phyloP scores from a whole-genome alignment of 371 early-diverging fungal genomes.

The Circinella umbellata region DNA sequence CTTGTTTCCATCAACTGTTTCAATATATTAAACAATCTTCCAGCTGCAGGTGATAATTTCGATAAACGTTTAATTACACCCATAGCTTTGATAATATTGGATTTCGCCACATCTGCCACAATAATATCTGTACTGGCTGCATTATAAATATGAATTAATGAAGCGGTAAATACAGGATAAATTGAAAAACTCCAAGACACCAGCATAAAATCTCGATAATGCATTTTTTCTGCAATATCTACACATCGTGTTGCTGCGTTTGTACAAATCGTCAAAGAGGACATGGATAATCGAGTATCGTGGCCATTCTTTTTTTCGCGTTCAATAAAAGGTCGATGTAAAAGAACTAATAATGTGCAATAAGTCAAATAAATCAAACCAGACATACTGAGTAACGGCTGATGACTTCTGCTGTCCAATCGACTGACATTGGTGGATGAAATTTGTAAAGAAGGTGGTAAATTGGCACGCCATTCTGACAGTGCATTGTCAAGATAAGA shows the following conservation, averaged over 20 bases:
- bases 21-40: conserved; percentile 27
- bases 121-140: conserved; percentile 36
- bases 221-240: conserved; percentile 53
- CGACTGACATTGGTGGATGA: conserved; percentile 35
- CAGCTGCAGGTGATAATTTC: conserved; percentile 31
- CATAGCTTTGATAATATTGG: conserved; percentile 30
- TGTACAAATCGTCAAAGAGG: conserved; percentile 62
- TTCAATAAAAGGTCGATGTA: conserved; percentile 64
- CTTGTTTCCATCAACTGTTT: conserved; percentile 33
- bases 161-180: conserved; percentile 52
- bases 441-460: conserved; percentile 48
- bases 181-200: conserved; percentile 59
- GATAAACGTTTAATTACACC: conserved; percentile 36
- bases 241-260: conserved; percentile 58
- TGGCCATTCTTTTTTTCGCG: conserved; percentile 25
- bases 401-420: conserved; percentile 33
- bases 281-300: conserved; percentile 35
- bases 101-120: conserved; percentile 37
- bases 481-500: conserved; percentile 45
- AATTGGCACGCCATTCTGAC: conserved; percentile 46
- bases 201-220: conserved; percentile 50
- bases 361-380: conserved; percentile 57
- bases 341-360: conserved; percentile 55
- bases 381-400: conserved; percentile 48
- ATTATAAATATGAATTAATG: conserved; percentile 49